Percentiles rank a stretch among this genome's conserved stretches.
These are phyloP conservation scores for Yamagishiella unicocca DNA, from an alignment of 139 green algal species.

Conservation along the genomic window DNA sequence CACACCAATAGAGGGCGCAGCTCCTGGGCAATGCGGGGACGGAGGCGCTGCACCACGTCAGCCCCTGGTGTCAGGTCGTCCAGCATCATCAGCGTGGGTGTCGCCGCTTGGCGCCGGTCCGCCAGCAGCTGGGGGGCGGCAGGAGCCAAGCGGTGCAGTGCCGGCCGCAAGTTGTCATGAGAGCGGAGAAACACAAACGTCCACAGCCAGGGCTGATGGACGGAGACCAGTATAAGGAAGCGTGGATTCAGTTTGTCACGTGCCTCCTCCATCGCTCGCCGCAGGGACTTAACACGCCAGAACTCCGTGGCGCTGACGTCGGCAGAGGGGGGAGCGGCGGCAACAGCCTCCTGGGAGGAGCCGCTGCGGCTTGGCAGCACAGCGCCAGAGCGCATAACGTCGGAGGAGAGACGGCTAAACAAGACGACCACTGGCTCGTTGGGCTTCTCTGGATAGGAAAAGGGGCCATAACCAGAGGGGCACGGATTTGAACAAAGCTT, in stretches of 20 bases:
- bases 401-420: slow-evolving; percentile 5
- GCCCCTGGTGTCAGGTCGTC: slow-evolving; percentile 19
- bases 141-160: slow-evolving; percentile 11
- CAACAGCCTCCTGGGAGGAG: background rate
- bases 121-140: slow-evolving; percentile 9
- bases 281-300: background rate
- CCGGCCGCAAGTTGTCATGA: background rate
- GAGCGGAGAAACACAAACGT: slow-evolving; percentile 25
- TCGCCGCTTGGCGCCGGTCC: background rate
- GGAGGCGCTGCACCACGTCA: background rate
- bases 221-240: slow-evolving; percentile 2
- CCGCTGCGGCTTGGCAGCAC: background rate
- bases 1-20: slow-evolving; percentile 26
- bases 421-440: slow-evolving; percentile 34
- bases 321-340: background rate
- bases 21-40: background rate
- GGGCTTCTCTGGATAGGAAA: background rate
- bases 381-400: background rate
- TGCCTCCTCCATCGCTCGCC: background rate
- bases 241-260: slow-evolving; percentile 13
- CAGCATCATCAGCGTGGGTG: background rate
- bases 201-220: slow-evolving; percentile 8
- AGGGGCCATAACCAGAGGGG: too few relatives aligned
- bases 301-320: background rate
- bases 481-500: too few relatives aligned